phyloP scores from a whole-genome alignment of 352 stramenopile species.

The Globisporangium canariense region DNA sequence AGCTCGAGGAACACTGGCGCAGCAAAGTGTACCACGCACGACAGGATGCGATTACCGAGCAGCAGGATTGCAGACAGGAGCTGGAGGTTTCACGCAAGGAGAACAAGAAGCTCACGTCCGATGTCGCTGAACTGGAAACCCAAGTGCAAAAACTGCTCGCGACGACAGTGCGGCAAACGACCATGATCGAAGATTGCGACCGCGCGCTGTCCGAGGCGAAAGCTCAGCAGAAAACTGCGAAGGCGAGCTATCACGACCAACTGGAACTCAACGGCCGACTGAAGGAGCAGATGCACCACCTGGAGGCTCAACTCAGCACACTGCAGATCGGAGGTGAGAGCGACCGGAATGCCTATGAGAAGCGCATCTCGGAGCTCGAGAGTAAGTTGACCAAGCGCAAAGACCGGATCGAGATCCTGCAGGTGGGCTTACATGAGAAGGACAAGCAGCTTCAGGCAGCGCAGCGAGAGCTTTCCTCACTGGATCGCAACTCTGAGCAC shows the following conservation, averaged over 20 bases:
- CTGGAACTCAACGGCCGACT: conserved; percentile 30
- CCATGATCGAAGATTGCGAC: conserved; percentile 76
- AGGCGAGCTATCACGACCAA: conserved; percentile 44
- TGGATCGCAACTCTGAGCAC: conserved; percentile 35
- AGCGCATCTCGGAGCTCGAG: conserved; percentile 30
- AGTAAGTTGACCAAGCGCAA: conserved; percentile 39
- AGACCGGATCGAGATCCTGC: conserved; percentile 32
- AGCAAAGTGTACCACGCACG: conserved; percentile 21
- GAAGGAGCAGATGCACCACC: conserved; percentile 26
- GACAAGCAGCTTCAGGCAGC: conserved; percentile 43
- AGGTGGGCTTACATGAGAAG: conserved; percentile 40
- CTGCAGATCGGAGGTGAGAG: conserved; percentile 18
- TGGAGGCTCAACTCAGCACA: conserved; percentile 34
- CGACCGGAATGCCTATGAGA: conserved; percentile 26
- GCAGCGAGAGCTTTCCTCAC: conserved; percentile 35
- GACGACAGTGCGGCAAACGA: conserved; percentile 62
- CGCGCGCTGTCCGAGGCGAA: conserved; percentile 45
- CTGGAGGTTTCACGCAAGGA: conserved; percentile 27
- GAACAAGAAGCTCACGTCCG: conserved; percentile 23
- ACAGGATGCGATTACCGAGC: conserved; percentile 21
- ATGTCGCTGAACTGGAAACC: conserved; percentile 32
- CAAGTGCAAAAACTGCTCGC: conserved; percentile 50
- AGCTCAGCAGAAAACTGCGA: conserved; percentile 29
- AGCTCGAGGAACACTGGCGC: conserved; percentile 33
- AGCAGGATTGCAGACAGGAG: conserved; percentile 24